A percentile compares a stretch with the other conserved stretches of the same genome.
Evolutionary conservation across 2,329 filamentous ascomycete species (phyloP).

Genomic region (Colletotrichum incanum): DNA sequence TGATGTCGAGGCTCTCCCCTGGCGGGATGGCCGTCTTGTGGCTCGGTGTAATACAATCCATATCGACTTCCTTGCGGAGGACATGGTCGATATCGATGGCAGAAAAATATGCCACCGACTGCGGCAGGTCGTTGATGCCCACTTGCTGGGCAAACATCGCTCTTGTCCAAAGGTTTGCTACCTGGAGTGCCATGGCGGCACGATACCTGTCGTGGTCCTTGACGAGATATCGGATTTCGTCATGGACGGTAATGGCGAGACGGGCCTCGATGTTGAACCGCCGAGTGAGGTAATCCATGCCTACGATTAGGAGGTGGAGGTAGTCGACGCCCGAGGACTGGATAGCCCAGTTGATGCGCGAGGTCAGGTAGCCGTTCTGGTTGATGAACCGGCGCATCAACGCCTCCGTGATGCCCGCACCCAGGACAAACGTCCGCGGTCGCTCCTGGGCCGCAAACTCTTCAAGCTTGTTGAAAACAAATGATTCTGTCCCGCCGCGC

Average conservation of each 20-base stretch:
- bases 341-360: slow-evolving; percentile 98
- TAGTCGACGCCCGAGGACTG: slow-evolving; percentile 98
- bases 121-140: slow-evolving; percentile 94
- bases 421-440: slow-evolving; percentile 91
- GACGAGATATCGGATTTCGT: slow-evolving; percentile 96
- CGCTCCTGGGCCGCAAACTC: slow-evolving; percentile 96
- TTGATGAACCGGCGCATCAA: slow-evolving; percentile 90
- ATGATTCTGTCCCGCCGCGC: slow-evolving; percentile 96
- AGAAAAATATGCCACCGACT: slow-evolving; percentile 95
- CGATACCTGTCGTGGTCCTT: slow-evolving; percentile 89
- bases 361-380: slow-evolving; percentile 94
- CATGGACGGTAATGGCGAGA: slow-evolving; percentile 93
- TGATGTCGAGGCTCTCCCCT: slow-evolving; percentile 90
- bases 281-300: slow-evolving; percentile 93
- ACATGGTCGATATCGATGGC: slow-evolving; percentile 96
- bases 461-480: slow-evolving; percentile 98
- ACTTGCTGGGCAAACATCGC: slow-evolving; percentile 98
- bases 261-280: slow-evolving; percentile 89
- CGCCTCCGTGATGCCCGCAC: slow-evolving; percentile 96
- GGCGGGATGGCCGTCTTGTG: slow-evolving; percentile 83
- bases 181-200: slow-evolving; percentile 91
- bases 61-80: slow-evolving; percentile 97
- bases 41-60: slow-evolving; percentile 95
- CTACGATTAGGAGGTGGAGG: slow-evolving; percentile 90
- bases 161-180: slow-evolving; percentile 96